Conservation (phyloP, 2,329 filamentous ascomycete species). For the Bipolaris zeicola region DNA sequence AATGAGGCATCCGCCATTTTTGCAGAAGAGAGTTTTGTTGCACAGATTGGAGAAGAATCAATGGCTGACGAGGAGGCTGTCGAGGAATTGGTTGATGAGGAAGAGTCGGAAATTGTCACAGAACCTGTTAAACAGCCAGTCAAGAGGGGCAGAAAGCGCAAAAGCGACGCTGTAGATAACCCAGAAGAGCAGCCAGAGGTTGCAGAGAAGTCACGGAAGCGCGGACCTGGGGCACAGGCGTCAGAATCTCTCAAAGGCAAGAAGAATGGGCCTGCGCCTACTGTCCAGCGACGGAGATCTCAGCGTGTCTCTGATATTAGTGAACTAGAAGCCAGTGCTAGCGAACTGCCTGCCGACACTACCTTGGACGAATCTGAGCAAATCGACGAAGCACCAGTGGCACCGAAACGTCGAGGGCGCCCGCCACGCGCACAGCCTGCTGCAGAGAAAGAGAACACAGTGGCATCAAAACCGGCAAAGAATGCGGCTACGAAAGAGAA, state of each 20-base stretch:
- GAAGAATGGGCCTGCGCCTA: slow-evolving; percentile 23
- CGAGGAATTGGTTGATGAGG: slow-evolving; percentile 29
- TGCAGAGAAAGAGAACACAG: slow-evolving; percentile 16
- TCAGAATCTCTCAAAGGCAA: slow-evolving; percentile 24
- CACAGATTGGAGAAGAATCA: slow-evolving; percentile 38
- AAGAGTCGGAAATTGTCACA: slow-evolving; percentile 36
- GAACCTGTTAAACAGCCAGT: slow-evolving; percentile 33
- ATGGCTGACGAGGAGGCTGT: slow-evolving; percentile 23
- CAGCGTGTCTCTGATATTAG: slow-evolving; percentile 38
- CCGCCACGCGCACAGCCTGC: slow-evolving; percentile 29
- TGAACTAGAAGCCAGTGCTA: slow-evolving; percentile 33
- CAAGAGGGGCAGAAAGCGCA: slow-evolving; percentile 39
- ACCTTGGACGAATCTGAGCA: slow-evolving; percentile 32
- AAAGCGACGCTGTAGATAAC: slow-evolving; percentile 31
- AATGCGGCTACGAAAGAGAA: slow-evolving; percentile 17
- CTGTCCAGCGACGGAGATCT: slow-evolving; percentile 29
- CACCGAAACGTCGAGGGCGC: slow-evolving; percentile 35
- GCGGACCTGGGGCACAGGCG: slow-evolving; percentile 17
- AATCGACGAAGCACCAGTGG: slow-evolving; percentile 23
- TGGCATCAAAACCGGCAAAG: slow-evolving; percentile 16
- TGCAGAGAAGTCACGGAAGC: slow-evolving; percentile 25
- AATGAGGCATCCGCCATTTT: slow-evolving; percentile 32
- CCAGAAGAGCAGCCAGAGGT: slow-evolving; percentile 24
- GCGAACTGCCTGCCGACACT: slow-evolving; percentile 29
- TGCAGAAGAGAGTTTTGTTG: slow-evolving; percentile 38